These are phyloP conservation scores for Venturia carpophila DNA, from an alignment of 2,329 filamentous ascomycete species.

Conservation along the genomic window DNA sequence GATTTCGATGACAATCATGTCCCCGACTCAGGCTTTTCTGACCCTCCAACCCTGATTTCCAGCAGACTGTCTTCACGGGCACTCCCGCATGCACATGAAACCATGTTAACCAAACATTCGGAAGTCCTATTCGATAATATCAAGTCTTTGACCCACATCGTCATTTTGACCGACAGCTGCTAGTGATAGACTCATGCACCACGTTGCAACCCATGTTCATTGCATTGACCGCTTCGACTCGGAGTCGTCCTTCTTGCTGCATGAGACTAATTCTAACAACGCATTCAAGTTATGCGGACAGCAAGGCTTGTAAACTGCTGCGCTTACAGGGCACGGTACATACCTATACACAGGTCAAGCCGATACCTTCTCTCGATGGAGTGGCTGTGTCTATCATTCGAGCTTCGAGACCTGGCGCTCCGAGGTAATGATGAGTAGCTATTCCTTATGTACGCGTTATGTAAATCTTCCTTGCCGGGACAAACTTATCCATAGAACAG, in stretches of 20 bases:
- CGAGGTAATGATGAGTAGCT: not conserved
- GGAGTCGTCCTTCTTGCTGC: not conserved
- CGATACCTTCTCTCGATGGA: not conserved
- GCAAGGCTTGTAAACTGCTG: not conserved
- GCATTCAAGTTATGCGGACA: not conserved
- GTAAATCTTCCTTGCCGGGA: not conserved
- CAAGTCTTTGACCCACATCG: not conserved
- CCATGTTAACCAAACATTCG: not conserved
- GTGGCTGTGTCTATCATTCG: not conserved
- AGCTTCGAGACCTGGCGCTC: not conserved
- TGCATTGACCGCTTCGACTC: not conserved
- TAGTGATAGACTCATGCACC: not conserved
- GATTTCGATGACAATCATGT: not conserved
- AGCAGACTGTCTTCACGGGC: not conserved
- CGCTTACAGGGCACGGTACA: not conserved
- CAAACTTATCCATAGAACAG: not conserved
- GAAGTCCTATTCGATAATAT: not conserved
- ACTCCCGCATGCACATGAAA: constrained; percentile 5
- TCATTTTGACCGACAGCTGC: not conserved
- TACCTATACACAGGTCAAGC: not conserved
- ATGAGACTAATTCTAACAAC: not conserved
- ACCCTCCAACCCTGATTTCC: not conserved
- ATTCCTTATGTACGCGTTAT: not conserved
- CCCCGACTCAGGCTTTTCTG: not conserved
- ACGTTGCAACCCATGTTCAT: not conserved